Evolutionary conservation across 2,329 filamentous ascomycete genomes (phyloP).

Genomic region (Paecilomyces dactylethromorphus): DNA sequence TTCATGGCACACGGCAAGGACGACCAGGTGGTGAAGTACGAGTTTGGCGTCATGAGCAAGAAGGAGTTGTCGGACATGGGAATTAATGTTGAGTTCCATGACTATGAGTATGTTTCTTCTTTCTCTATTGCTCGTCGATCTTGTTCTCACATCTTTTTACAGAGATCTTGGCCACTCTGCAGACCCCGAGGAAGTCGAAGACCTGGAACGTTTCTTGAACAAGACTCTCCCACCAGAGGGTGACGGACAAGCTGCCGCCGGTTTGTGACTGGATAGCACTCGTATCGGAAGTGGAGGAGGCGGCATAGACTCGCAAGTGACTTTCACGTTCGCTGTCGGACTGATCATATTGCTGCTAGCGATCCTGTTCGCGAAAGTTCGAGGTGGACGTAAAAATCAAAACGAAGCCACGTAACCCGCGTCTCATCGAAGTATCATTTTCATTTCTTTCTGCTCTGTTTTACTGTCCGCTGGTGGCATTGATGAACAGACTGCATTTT

Average conservation of each 20-base stretch:
- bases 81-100: constrained; percentile 67
- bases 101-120: constrained; percentile 57
- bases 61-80: constrained; percentile 63
- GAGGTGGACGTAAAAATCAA: neutral
- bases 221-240: constrained; percentile 45
- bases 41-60: constrained; percentile 62
- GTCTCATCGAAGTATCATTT: neutral
- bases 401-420: neutral
- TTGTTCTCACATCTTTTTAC: neutral
- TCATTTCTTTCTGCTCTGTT: neutral
- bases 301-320: neutral
- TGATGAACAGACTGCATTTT: neutral
- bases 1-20: constrained; percentile 82
- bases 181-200: constrained; percentile 69
- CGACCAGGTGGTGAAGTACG: constrained; percentile 65
- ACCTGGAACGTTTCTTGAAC: constrained; percentile 62
- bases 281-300: neutral
- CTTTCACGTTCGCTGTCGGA: neutral
- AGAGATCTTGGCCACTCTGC: constrained; percentile 71
- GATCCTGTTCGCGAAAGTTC: neutral
- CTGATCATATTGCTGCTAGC: neutral
- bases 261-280: constrained; percentile 27
- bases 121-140: neutral
- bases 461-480: neutral
- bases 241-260: constrained; percentile 19